Evolutionary conservation across 495 filamentous ascomycete genomes (phyloP).

Genomic region (Eremomyces bilateralis): DNA sequence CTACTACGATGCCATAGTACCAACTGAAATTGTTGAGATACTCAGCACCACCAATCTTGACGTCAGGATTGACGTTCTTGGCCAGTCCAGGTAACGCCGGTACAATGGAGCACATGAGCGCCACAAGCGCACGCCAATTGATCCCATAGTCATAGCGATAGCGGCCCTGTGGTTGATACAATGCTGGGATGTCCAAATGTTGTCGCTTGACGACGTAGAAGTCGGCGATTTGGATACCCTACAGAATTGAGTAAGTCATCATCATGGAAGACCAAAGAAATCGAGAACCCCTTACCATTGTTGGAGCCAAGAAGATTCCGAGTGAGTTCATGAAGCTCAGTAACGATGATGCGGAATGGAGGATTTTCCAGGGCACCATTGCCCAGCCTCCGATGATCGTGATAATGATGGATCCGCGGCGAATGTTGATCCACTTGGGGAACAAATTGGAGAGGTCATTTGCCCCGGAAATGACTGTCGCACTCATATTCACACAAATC

Average conservation of each 20-base stretch:
- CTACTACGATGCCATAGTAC: too few species aligned
- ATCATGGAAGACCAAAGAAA: too few species aligned
- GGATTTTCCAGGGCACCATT: constrained; percentile 28
- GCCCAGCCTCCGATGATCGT: constrained; percentile 27
- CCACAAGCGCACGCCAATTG: constrained; percentile 21
- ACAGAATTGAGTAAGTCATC: constrained; percentile 24
- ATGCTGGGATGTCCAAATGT: constrained; percentile 17
- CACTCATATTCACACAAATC: constrained; percentile 33
- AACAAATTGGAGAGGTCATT: constrained; percentile 22
- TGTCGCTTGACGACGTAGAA: constrained; percentile 24
- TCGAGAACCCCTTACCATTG: too few species aligned
- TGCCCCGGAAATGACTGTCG: constrained; percentile 30
- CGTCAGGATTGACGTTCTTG: constrained; percentile 14
- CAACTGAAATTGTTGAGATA: too few species aligned
- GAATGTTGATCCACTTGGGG: constrained; percentile 23
- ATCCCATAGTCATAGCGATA: constrained; percentile 24
- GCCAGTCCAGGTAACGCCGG: constrained; percentile 23
- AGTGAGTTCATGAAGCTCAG: constrained; percentile 26
- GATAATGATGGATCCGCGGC: constrained; percentile 19
- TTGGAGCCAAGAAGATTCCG: constrained; percentile 24
- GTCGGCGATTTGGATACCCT: constrained; percentile 27
- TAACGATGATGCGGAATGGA: constrained; percentile 23
- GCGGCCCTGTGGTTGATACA: constrained; percentile 21
- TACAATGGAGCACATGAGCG: constrained; percentile 21
- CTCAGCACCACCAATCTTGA: constrained; percentile 18